A percentile compares a stretch with the other conserved stretches of the same genome.
These are phyloP conservation scores for Cyphellophora attinorum DNA, from an alignment of 2,329 filamentous ascomycete genomes.

Conservation along the genomic window DNA sequence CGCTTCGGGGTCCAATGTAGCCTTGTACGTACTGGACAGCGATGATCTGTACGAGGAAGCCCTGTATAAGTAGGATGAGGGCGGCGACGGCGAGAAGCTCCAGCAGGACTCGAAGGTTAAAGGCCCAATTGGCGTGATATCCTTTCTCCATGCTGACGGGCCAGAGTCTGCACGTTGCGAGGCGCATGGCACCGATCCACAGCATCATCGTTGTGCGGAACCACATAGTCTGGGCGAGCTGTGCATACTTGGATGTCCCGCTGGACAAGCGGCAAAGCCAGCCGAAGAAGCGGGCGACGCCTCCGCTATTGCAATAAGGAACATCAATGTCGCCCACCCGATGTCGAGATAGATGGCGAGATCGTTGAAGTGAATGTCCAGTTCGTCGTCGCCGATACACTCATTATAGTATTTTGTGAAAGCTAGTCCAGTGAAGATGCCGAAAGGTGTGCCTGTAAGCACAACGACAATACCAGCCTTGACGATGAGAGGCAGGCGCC, in stretches of 20 bases:
- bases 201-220: background rate
- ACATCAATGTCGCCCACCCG: background rate
- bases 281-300: background rate
- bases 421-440: background rate
- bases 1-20: constrained; percentile 5
- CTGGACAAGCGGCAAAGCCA: background rate
- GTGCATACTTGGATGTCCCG: background rate
- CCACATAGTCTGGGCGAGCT: background rate
- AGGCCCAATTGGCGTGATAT: constrained; percentile 3
- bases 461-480: background rate
- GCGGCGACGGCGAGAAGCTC: constrained; percentile 4
- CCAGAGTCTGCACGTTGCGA: background rate
- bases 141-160: background rate
- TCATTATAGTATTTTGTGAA: background rate
- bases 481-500: background rate
- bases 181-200: background rate
- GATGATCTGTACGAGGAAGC: constrained; percentile 2
- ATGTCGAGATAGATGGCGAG: background rate
- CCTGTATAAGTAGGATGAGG: constrained; percentile 4
- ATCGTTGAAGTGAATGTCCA: background rate
- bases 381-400: background rate
- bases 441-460: background rate
- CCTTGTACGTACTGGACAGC: constrained; percentile 3
- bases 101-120: constrained; percentile 1
- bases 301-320: background rate